phyloP scores from a whole-genome alignment of 2,329 filamentous ascomycete genomes.

The Diaporthe aspalathi region DNA sequence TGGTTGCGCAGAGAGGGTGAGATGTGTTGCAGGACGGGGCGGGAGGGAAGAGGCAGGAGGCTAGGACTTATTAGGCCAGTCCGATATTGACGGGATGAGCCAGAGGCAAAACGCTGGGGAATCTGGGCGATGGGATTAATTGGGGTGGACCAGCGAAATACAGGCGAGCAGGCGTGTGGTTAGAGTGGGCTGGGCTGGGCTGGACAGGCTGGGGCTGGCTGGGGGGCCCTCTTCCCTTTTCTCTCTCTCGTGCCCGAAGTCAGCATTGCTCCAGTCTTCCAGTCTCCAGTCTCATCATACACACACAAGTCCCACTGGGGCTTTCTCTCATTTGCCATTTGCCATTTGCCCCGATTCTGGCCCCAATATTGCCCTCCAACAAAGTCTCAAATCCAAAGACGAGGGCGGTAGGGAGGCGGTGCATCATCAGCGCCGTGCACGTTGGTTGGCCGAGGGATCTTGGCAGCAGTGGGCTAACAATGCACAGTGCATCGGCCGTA shows the following conservation, averaged over 20 bases:
- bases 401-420: slow-evolving; percentile 23
- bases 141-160: slow-evolving; percentile 2
- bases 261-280: too few relatives aligned
- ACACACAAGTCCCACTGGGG: background rate
- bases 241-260: slow-evolving; percentile 20
- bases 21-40: background rate
- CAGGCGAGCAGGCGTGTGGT: slow-evolving; percentile 6
- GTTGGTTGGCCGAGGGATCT: slow-evolving; percentile 24
- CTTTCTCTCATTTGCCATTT: background rate
- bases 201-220: background rate
- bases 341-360: slow-evolving; percentile 17
- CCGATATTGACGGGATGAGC: slow-evolving; percentile 24
- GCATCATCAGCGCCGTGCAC: slow-evolving; percentile 21
- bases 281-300: slow-evolving; percentile 2
- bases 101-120: slow-evolving; percentile 24
- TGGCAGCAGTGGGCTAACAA: slow-evolving; percentile 26
- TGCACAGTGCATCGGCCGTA: slow-evolving; percentile 21
- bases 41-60: slow-evolving; percentile 16
- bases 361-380: slow-evolving; percentile 23
- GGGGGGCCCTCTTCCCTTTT: slow-evolving; percentile 18
- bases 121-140: slow-evolving; percentile 18
- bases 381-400: slow-evolving; percentile 1
- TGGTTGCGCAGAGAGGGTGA: slow-evolving; percentile 3
- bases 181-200: slow-evolving; percentile 15
- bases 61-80: slow-evolving; percentile 27